phyloP scores from a whole-genome alignment of 2,329 filamentous ascomycete species.

The Phialophora macrospora region DNA sequence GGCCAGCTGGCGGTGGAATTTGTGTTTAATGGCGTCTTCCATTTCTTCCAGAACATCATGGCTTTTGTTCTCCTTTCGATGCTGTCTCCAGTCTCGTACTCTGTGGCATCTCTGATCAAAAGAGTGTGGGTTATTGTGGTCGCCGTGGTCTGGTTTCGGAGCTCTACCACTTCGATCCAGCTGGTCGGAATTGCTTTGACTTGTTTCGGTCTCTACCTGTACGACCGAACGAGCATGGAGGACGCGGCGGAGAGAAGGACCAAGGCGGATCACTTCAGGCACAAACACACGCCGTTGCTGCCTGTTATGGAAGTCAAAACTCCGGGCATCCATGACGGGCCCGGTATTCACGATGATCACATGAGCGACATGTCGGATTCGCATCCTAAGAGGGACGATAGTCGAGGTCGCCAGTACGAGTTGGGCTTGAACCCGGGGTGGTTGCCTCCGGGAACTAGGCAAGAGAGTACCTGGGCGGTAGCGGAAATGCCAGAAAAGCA shows the following conservation, averaged over 20 bases:
- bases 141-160: conserved; percentile 95
- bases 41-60: conserved; percentile 94
- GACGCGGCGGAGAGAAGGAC: conserved; percentile 86
- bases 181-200: conserved; percentile 85
- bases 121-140: conserved; percentile 95
- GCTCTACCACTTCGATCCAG: conserved; percentile 80
- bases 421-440: conserved; percentile 51
- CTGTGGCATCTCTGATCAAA: conserved; percentile 93
- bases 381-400: conserved; percentile 50
- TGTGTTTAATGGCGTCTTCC: conserved; percentile 94
- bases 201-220: conserved; percentile 90
- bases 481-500: conserved; percentile 48
- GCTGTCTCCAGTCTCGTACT: conserved; percentile 96
- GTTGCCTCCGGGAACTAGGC: conserved; percentile 78
- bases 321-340: conserved; percentile 40
- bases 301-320: conserved; percentile 62
- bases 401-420: conserved; percentile 43
- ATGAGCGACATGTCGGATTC: conserved; percentile 27
- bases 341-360: conserved; percentile 21
- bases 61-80: conserved; percentile 91
- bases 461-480: conserved; percentile 79
- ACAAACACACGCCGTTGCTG: conserved; percentile 62
- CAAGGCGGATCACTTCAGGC: conserved; percentile 65
- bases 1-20: conserved; percentile 75
- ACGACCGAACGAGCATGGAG: conserved; percentile 87